Percentiles rank a stretch among this genome's conserved stretches.
These are phyloP conservation scores for Globisporangium nunn DNA, from an alignment of 352 stramenopile species.

Conservation along the genomic window DNA sequence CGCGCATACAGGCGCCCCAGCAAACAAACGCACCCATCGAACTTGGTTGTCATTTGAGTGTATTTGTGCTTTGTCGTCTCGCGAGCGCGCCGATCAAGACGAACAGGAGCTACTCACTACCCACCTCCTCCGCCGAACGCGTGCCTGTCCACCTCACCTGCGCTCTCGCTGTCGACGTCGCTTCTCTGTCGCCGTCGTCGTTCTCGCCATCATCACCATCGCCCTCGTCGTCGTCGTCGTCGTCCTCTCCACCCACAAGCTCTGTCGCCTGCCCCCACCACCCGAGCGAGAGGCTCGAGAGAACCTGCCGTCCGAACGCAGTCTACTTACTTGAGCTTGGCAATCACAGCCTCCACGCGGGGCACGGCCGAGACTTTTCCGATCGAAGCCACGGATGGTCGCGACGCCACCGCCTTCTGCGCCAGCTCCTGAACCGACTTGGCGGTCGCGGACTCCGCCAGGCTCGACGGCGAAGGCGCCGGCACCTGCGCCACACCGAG, in stretches of 20 bases:
- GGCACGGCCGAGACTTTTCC: slow-evolving; percentile 66
- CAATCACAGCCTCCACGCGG: slow-evolving; percentile 59
- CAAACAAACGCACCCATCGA: not conserved
- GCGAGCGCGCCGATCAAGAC: not conserved
- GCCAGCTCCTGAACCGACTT: slow-evolving; percentile 71
- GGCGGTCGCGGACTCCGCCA: slow-evolving; percentile 38
- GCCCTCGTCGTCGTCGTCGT: not conserved
- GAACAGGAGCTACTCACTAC: not conserved
- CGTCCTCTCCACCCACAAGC: no score
- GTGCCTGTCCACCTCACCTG: not conserved
- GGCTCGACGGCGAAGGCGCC: slow-evolving; percentile 22
- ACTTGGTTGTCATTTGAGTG: not conserved
- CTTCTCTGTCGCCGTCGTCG: not conserved
- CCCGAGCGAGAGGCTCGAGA: not conserved
- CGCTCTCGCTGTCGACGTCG: not conserved
- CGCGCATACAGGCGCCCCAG: not conserved
- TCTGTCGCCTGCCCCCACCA: no score
- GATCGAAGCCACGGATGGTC: slow-evolving; percentile 69
- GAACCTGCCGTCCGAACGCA: slow-evolving; percentile 7
- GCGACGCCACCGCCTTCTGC: slow-evolving; percentile 63
- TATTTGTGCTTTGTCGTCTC: slow-evolving; percentile 1
- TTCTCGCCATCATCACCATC: not conserved
- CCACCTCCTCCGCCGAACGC: not conserved
- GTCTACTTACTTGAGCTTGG: slow-evolving; percentile 68
- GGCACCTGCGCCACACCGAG: slow-evolving; percentile 37